phyloP scores from a whole-genome alignment of 2,329 filamentous ascomycete species.

The Pseudocercospora ulei region DNA sequence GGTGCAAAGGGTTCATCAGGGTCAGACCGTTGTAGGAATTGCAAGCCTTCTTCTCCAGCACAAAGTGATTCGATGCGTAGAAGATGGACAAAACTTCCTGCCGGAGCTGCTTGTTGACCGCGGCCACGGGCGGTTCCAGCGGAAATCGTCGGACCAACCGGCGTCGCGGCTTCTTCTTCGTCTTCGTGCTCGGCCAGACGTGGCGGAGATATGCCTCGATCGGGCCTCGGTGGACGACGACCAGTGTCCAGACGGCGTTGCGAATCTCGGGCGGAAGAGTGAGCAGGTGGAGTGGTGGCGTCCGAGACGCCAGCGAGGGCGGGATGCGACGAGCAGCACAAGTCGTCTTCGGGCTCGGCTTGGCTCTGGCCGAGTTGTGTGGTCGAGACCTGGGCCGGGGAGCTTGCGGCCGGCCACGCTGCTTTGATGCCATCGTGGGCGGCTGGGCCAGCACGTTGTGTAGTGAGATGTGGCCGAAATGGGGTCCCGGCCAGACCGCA shows the following conservation, averaged over 20 bases:
- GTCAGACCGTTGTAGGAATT: constrained; percentile 12
- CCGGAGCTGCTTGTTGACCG: constrained; percentile 19
- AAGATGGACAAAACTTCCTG: constrained; percentile 21
- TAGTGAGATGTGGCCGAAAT: constrained; percentile 17
- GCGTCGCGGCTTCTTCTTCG: constrained; percentile 7
- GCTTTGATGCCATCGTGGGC: constrained; percentile 10
- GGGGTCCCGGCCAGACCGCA: constrained; percentile 17
- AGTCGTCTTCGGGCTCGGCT: constrained; percentile 9
- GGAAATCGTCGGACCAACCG: constrained; percentile 20
- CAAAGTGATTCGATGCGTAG: constrained; percentile 19
- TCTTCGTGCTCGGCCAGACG: constrained; percentile 16
- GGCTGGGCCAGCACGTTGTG: constrained; percentile 16
- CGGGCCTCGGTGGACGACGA: constrained; percentile 15
- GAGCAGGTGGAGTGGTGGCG: constrained; percentile 18
- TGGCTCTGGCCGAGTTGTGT: constrained; percentile 5
- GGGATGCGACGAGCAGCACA: not conserved
- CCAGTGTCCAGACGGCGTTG: constrained; percentile 19
- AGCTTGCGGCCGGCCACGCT: constrained; percentile 8
- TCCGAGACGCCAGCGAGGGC: constrained; percentile 12
- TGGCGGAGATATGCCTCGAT: constrained; percentile 20
- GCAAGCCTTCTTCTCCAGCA: constrained; percentile 18
- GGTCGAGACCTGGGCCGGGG: not conserved
- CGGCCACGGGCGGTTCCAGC: constrained; percentile 15
- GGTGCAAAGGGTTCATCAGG: constrained; percentile 15
- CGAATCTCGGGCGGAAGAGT: constrained; percentile 20